Evolutionary conservation across 768 basidiomycete genomes (phyloP).

Genomic region (Mycena maculata): DNA sequence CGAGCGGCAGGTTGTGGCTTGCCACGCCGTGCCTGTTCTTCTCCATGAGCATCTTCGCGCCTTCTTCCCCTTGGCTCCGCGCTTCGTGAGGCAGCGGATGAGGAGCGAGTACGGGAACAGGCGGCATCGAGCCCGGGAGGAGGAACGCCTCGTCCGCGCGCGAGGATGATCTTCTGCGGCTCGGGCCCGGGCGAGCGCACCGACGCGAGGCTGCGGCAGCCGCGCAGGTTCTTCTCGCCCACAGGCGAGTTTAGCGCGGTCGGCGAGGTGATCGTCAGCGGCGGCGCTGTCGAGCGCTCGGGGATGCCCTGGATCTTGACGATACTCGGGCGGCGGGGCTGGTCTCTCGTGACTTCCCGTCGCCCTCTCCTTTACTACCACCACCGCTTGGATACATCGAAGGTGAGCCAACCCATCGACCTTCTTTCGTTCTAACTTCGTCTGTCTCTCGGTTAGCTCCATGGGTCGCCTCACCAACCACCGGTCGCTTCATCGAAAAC

Average conservation of each 20-base stretch:
- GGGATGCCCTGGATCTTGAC: slow-evolving; percentile 29
- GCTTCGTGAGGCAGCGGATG: slow-evolving; percentile 56
- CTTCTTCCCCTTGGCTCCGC: slow-evolving; percentile 72
- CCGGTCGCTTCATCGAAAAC: too few species aligned
- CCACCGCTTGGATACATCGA: too few species aligned
- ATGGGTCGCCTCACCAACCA: too few species aligned
- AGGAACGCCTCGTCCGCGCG: slow-evolving; percentile 60
- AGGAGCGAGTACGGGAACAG: slow-evolving; percentile 77
- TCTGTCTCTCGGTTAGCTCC: too few species aligned
- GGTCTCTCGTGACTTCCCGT: too few species aligned
- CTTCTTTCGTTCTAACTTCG: too few species aligned
- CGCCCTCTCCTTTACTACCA: too few species aligned
- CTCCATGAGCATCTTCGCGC: slow-evolving; percentile 60
- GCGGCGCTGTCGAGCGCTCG: slow-evolving; percentile 35
- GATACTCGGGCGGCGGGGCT: slow-evolving; percentile 28
- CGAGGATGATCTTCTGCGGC: slow-evolving; percentile 49
- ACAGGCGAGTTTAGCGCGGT: slow-evolving; percentile 26
- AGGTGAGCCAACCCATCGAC: too few species aligned
- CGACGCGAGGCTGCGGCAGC: slow-evolving; percentile 11
- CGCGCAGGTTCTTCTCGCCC: slow-evolving; percentile 22
- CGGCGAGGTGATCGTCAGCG: slow-evolving; percentile 41
- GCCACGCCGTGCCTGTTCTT: slow-evolving; percentile 45
- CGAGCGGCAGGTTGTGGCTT: slow-evolving; percentile 76
- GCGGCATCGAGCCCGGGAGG: slow-evolving; percentile 66
- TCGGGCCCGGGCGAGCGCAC: slow-evolving; percentile 24